Evolutionary conservation across 495 filamentous ascomycete species (phyloP).

Genomic region (Penicillium cinerascens): DNA sequence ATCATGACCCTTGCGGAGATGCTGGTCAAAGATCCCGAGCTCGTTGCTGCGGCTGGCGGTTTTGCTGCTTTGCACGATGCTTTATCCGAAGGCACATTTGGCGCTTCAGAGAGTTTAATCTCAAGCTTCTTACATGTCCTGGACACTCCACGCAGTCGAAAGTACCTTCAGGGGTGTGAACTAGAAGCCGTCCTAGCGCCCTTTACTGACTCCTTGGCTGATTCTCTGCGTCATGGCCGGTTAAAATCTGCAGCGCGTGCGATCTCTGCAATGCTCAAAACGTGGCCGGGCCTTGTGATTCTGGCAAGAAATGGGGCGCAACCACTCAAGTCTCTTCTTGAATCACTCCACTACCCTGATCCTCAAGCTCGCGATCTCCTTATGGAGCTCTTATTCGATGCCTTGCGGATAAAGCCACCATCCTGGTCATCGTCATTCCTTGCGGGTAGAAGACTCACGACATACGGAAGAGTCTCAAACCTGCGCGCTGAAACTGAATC

Average conservation of each 20-base stretch:
- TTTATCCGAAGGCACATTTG: constrained; percentile 84
- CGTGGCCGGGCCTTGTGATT: constrained; percentile 85
- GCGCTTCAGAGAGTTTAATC: constrained; percentile 81
- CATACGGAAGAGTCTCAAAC: constrained; percentile 87
- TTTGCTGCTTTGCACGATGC: constrained; percentile 79
- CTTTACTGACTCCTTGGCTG: constrained; percentile 78
- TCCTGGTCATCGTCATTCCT: constrained; percentile 96
- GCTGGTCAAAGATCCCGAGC: constrained; percentile 73
- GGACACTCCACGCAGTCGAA: constrained; percentile 76
- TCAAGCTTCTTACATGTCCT: constrained; percentile 82
- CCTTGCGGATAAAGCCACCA: constrained; percentile 89
- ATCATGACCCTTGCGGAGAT: constrained; percentile 91
- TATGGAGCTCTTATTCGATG: constrained; percentile 84
- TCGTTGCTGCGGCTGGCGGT: constrained; percentile 77
- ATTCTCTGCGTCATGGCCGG: constrained; percentile 64
- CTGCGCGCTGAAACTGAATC: constrained; percentile 63
- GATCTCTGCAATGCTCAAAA: constrained; percentile 80
- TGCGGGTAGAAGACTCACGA: constrained; percentile 87
- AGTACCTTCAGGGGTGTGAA: constrained; percentile 76
- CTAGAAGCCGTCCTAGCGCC: constrained; percentile 77
- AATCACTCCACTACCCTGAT: constrained; percentile 70
- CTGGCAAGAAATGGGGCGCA: constrained; percentile 82
- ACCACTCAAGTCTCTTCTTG: constrained; percentile 75
- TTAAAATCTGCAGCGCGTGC: constrained; percentile 83
- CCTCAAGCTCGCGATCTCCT: constrained; percentile 63